Evolutionary conservation across 176 grass and related monocot species (phyloP), one percentile per base, ranked within the genome.

Genomic region (Bonia amplexicaulis): DNA sequence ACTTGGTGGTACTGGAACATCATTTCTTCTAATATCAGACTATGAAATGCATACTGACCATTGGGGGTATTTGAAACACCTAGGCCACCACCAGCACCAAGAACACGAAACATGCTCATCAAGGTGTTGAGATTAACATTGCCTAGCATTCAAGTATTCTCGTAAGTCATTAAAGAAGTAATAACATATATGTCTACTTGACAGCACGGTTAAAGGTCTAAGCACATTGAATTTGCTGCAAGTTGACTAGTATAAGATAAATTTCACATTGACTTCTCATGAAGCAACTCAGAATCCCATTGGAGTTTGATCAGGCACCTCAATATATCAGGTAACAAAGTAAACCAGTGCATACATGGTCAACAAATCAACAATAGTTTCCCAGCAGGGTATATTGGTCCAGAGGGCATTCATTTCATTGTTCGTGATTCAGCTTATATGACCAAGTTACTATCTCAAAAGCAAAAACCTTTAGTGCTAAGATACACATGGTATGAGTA

Each of bases 21-120:
- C 15, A 58, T 25, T 71, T 27, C 17, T 46, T 72, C 2, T 5
- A 33, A n/a, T 26, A 55, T 31, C 14, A 9, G 23, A 44, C 14
- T 55, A 66, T 29, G 12, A 52, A 77, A 86, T 31, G 46, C 54
- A 68, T 17, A 73, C 67, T 49, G 0, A 95, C 93, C 90, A 86
- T 78, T 95, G 53, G 93, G 73, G 2, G 12, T 1, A 66, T 37
- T 63, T 66, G 85, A 74, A 57, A 82, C 76, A 87, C 57, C 74
- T 25, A 89, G 52, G 20, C 83, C 78, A 82, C 90, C 90, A 51
- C 88, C 93, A 71, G 88, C 81, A 23, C 90, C 90, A 81, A 95
- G 90, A 55, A 88, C 93, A 33, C 84, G 85, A 74, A 95, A 87
- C 85, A 95, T 88, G 76, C 86, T 95, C 93, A 92, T 92, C 58